phyloP scores from a whole-genome alignment of 2,329 filamentous ascomycete species.

The Geoglossum cookeanum region DNA sequence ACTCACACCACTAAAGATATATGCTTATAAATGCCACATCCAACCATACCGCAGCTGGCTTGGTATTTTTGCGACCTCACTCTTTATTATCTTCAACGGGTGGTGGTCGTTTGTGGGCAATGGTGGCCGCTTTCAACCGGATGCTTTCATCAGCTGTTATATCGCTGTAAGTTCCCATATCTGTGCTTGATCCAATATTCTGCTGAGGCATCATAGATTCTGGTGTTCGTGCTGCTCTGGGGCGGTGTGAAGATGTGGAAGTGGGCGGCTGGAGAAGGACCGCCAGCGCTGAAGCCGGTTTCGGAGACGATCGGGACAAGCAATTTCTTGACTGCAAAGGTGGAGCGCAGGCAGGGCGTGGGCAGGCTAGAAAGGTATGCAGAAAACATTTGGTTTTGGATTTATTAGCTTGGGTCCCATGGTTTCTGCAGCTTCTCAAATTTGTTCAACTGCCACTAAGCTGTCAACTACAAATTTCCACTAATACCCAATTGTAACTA shows the following conservation, averaged over 20 bases:
- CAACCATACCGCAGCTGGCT: neutral
- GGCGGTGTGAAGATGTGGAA: neutral
- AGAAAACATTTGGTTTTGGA: no score
- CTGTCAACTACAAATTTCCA: no score
- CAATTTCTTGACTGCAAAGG: no score
- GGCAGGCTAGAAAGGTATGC: no score
- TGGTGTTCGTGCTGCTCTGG: neutral
- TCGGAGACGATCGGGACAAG: no score
- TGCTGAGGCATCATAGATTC: neutral
- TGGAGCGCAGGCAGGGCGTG: no score
- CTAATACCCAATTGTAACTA: no score
- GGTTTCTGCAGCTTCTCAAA: no score
- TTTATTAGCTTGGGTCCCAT: no score
- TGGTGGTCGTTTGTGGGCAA: neutral
- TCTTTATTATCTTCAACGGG: neutral
- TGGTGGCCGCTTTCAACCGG: neutral
- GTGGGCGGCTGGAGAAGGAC: neutral
- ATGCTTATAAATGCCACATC: neutral
- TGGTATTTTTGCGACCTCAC: neutral
- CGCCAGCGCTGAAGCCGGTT: neutral
- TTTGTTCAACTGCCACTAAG: no score
- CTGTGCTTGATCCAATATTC: neutral
- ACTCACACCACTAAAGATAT: neutral
- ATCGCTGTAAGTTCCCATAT: neutral
- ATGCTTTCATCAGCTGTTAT: neutral